Evolutionary conservation across 495 filamentous ascomycete species (phyloP).

Genomic region (Podospora appendiculata): DNA sequence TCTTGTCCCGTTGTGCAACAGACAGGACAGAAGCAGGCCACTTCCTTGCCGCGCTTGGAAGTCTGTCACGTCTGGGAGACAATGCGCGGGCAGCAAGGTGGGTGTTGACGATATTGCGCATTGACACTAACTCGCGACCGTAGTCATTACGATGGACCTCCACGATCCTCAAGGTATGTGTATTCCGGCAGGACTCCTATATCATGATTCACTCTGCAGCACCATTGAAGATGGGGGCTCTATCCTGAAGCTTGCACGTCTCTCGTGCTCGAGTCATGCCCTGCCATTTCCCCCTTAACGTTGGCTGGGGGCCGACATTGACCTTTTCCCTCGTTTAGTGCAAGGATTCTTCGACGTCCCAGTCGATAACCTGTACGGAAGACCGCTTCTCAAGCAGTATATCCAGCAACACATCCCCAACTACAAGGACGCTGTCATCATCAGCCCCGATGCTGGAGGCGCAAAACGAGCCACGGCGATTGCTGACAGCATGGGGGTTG

Average conservation of each 20-base stretch:
- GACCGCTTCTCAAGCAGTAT: conserved; percentile 80
- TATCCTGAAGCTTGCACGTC: neutral
- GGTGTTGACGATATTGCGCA: neutral
- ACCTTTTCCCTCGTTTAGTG: conserved; percentile 13
- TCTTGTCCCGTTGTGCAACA: neutral
- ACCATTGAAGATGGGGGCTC: neutral
- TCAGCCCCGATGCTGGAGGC: conserved; percentile 93
- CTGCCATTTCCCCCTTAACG: neutral
- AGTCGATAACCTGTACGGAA: conserved; percentile 91
- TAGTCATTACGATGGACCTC: conserved; percentile 92
- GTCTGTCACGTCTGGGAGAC: neutral
- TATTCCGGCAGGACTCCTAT: neutral
- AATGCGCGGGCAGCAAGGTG: neutral
- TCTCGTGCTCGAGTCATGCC: neutral
- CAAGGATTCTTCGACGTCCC: conserved; percentile 99
- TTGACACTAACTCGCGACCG: conserved; percentile 19
- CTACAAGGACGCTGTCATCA: conserved; percentile 80
- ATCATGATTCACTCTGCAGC: neutral
- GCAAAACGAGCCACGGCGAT: conserved; percentile 97
- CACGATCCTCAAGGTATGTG: conserved; percentile 85
- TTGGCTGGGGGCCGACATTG: conserved; percentile 4
- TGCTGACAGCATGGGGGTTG: conserved; percentile 84
- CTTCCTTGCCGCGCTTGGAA: too few species aligned
- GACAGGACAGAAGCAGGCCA: neutral
- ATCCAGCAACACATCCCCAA: conserved; percentile 83